Evolutionary conservation across 305 asterid genomes (phyloP), one percentile per base, ranked within the genome.

Genomic region (Rubia tinctorum): DNA sequence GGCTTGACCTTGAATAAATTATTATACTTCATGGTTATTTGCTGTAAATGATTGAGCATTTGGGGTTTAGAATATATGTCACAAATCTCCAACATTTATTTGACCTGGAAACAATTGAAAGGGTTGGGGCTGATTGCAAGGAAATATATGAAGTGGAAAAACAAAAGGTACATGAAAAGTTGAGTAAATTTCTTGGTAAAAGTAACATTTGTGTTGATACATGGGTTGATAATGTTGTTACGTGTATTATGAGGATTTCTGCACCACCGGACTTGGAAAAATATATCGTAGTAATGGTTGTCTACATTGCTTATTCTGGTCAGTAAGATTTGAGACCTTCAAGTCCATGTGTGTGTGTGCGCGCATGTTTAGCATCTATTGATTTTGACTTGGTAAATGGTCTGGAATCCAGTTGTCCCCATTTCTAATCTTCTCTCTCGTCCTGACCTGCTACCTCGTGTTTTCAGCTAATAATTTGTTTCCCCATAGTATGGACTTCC

Each of bases 81-180:
- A 84, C 87, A 75, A 89, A 91, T 81, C 90, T 94, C 66, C 99
- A 91, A 81, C 97, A 97, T 8, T 84, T 90, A 83, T 94, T 90
- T 73, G 96, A 91, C 74, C 80, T 88, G 25, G 84, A 79, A 71
- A 84, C 90, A 10, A 78, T 84, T 72, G 85, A 82, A 67, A 82
- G 83, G 72, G 89, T 94, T 60, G 96, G 84, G 81, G 91, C 86
- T 74, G 96, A 90, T 75, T 94, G 98, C 75, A 74, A 83, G 77
- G 96, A 90, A 80, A 87, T 90, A 39, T 94, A 90, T 81, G 76
- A 78, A 68, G 87, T 72, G 74, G 97, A 91, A 89, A 91, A 84
- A 80, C 96, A 89, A 75, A 91, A 85, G 80, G 92, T 90, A 37
- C 80, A 84, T 7, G 97, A 88, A 78, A 96, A 89, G 84, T 83